A percentile compares a stretch with the other conserved stretches of the same genome.
Evolutionary conservation across 176 grass and related monocot genomes (phyloP).

Genomic region (Oryza officinalis): DNA sequence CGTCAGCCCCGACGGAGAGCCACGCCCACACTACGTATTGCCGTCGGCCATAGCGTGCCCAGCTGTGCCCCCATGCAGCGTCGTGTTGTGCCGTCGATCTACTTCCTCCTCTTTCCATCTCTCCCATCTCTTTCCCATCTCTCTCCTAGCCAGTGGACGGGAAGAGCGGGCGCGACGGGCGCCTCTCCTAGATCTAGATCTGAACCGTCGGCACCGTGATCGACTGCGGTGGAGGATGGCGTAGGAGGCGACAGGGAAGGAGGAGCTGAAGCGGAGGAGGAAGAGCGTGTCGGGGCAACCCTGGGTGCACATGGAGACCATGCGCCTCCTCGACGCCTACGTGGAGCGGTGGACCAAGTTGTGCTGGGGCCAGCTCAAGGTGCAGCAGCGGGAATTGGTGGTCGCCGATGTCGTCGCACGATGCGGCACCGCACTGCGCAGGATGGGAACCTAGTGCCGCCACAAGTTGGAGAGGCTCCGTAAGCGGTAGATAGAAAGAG

Average conservation of each 20-base stretch:
- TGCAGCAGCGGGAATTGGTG: constrained; percentile 92
- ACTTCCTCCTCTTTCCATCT: no score
- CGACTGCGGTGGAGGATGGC: neutral
- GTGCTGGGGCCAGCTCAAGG: constrained; percentile 88
- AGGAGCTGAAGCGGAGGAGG: constrained; percentile 19
- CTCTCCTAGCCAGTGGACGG: no score
- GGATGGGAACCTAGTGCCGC: constrained; percentile 90
- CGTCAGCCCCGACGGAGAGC: no score
- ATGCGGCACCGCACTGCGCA: constrained; percentile 50
- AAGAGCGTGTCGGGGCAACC: constrained; percentile 77
- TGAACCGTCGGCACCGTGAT: constrained; percentile 14
- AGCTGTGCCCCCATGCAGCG: no score
- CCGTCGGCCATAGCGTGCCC: no score
- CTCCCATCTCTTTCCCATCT: no score
- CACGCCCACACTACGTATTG: no score
- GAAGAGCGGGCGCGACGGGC: no score
- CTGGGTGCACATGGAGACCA: constrained; percentile 76
- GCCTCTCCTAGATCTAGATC: constrained; percentile 47
- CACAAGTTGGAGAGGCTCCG: constrained; percentile 99
- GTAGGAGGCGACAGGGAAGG: constrained; percentile 29
- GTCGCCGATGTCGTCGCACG: constrained; percentile 53
- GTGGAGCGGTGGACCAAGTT: constrained; percentile 72
- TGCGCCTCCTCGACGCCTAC: constrained; percentile 90
- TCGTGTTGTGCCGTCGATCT: no score
- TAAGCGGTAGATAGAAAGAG: no score